Base-by-base conservation (phyloP, 2,329 filamentous ascomycete genomes). In the Verticillium albo-atrum region DNA sequence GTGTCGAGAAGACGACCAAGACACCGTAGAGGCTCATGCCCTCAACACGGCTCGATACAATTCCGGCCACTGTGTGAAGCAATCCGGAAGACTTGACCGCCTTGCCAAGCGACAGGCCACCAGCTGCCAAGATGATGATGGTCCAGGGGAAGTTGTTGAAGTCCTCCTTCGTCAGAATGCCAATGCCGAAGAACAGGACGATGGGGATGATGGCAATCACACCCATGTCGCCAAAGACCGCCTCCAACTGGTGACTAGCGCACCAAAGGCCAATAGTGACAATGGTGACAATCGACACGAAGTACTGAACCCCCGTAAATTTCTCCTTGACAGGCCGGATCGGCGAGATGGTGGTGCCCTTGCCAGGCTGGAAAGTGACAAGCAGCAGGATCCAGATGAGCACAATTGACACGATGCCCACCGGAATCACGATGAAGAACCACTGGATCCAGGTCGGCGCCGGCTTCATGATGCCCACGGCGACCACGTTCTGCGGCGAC, bases 101-200 rank as follows among this genome's bases (percentile, higher is more conserved):
- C 73, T 96, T 97, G 59, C 95, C 95, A 0, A 99, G 86, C 1
- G 92, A 92, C 34, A 99, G 79, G 7, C 95, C 95, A 54, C 95
- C 95, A 0, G 95, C 94, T 0, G 95, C 95, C 23, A 99, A 88
- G 69, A 99, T 98, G 75, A 99, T 97, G 75, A 99, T 99, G 23
- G 96, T 99, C 95, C 95, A 99, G 42, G 97, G 89, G 75, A 99
- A 99, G 75, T 99, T 99, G 80, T 99, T 99, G 73, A 99, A 99
- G 76, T 99, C 95, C 75, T 98, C 95, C 76, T 98, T 99, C 55
- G 93, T 98, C 32, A 99, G 81, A 65, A 98, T 94, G 12, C 95
- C 95, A 2, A 92, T 93, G 58, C 95, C 95, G 68, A 99, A 99
- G 82, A 99, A 99, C 50, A 97, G 81, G 3, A 96, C 90, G 56